Evolutionary conservation across 768 basidiomycete species (phyloP), one percentile per base, ranked within the genome.

Genomic region (Mycena pura): DNA sequence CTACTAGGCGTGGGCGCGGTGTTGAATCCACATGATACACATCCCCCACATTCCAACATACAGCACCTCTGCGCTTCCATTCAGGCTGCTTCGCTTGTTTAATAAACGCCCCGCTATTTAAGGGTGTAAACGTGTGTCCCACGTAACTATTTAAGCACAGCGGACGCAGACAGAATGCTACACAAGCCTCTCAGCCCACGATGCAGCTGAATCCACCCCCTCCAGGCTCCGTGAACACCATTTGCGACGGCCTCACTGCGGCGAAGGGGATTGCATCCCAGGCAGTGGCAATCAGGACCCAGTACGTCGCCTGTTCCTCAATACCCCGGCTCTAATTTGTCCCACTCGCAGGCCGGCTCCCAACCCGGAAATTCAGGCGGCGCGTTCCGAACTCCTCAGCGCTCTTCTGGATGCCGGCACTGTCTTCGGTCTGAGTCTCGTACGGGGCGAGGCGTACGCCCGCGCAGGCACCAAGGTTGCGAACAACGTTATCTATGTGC

Each of bases 71-170:
- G 15, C 44, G 25, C 41, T 44, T 44, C 41, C 41, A 44, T 44
- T 44, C 41, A 44, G 41, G 14, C 44, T 45, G 44, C 44, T 24
- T 45, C 44, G 27, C 44, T 45, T 45, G 44, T 17, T 28, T 27
- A 45, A 27, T 45, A 44, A 17, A 28, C 27, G 19, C 10, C 40
- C 19, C 13, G 40, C n/a, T 41, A 41, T 41, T 41, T 21, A 41
- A 21, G 19, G 40, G 17, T 41, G 13, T 21, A 6, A 25, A 45
- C 21, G 44, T 45, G 44, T 45, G 27, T 14, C 27, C 49, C 25
- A 39, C 50, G n/a, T n/a, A 52, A 39, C 14, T 52, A 52, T 39
- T 52, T 52, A 52, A 52, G 38, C 50, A 27, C 50, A 39, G 11
- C 36, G 7, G 41, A 44, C 41, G 24, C 34, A 28, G n/a, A 13